Conservation (phyloP, 2,329 filamentous ascomycete genomes). For the Blastomyces parvus region DNA sequence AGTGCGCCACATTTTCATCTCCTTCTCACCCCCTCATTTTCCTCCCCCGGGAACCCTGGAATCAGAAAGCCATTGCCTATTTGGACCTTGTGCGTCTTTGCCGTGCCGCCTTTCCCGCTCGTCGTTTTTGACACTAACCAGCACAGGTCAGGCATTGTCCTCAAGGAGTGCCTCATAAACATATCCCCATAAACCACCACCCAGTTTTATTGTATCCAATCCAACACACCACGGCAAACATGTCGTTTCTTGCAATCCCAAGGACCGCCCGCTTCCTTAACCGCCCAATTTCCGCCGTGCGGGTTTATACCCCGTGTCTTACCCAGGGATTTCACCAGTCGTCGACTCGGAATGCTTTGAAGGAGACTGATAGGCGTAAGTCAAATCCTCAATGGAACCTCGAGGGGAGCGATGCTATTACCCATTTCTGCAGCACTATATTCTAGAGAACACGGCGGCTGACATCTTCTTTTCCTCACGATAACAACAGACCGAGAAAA, state of each 20-base stretch:
- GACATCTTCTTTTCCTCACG: background rate
- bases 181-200: background rate
- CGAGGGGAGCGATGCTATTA: too few species aligned
- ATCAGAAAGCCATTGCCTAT: background rate
- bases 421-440: background rate
- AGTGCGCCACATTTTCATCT: background rate
- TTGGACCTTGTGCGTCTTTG: background rate
- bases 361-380: conserved; percentile 30
- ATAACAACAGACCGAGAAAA: conserved; percentile 31
- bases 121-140: background rate
- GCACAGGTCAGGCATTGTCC: background rate
- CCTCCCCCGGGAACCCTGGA: too few species aligned
- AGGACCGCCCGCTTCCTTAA: conserved; percentile 16
- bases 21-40: background rate
- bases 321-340: conserved; percentile 23
- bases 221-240: conserved; percentile 14
- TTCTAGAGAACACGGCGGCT: background rate
- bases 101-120: background rate
- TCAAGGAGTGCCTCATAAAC: background rate
- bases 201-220: background rate
- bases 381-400: background rate
- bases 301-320: conserved; percentile 4
- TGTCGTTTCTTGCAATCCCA: conserved; percentile 30
- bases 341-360: conserved; percentile 21
- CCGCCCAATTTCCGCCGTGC: conserved; percentile 10